Evolutionary conservation across 345 rosid species (phyloP).

Genomic region (Brassica incana): DNA sequence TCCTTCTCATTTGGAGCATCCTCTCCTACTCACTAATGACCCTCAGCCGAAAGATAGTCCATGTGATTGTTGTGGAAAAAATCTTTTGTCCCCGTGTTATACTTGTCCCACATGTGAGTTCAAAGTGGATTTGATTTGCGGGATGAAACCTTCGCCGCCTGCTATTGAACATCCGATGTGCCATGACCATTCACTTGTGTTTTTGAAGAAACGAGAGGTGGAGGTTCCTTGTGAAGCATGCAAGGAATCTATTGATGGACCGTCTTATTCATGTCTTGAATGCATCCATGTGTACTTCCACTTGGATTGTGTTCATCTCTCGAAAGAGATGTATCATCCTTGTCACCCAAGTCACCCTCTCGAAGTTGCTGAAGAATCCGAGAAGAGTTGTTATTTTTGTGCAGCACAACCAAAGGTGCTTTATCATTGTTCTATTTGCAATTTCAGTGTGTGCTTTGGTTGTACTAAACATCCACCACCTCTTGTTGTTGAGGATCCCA

Average conservation of each 20-base stretch:
- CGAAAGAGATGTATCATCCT: not conserved
- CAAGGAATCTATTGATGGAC: not conserved
- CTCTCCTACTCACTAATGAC: no score
- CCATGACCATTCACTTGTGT: not conserved
- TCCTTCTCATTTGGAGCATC: no score
- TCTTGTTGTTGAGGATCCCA: not conserved
- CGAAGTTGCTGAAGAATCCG: not conserved
- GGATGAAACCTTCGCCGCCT: not conserved
- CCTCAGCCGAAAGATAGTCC: no score
- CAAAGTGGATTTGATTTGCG: not conserved
- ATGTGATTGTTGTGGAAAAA: not conserved
- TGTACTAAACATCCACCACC: conserved; percentile 2
- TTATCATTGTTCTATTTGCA: conserved; percentile 5
- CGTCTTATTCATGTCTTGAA: not conserved
- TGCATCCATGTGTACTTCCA: not conserved
- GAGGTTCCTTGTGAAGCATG: not conserved
- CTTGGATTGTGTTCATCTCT: not conserved
- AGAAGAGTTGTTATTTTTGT: not conserved
- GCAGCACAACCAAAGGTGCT: not conserved
- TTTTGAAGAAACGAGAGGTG: not conserved
- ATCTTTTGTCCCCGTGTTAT: no score
- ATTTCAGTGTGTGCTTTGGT: not conserved
- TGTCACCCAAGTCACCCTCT: conserved; percentile 1
- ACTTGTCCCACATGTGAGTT: no score
- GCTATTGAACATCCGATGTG: not conserved